These are phyloP conservation scores for Penicillium silybi DNA, from an alignment of 495 filamentous ascomycete species.

Conservation along the genomic window DNA sequence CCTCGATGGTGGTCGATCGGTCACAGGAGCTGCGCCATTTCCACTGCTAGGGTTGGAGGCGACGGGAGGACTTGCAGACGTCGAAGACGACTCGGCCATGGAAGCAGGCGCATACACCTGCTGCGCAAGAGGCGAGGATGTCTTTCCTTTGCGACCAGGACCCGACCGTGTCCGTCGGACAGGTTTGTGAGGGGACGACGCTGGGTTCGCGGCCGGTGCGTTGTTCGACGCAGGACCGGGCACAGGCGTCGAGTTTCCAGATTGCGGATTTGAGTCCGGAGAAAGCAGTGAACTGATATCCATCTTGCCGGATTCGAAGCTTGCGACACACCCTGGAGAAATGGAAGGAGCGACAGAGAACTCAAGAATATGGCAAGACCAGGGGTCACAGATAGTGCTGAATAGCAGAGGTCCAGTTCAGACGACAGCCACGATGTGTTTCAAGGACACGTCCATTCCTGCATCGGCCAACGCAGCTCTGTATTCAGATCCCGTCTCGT, in stretches of 20 bases:
- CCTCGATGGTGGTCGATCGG: conserved; percentile 32
- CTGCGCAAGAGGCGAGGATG: conserved; percentile 42
- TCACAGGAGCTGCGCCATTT: conserved; percentile 33
- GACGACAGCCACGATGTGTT: conserved; percentile 28
- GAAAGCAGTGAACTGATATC: conserved; percentile 72
- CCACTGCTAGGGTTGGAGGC: conserved; percentile 28
- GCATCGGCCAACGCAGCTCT: conserved; percentile 23
- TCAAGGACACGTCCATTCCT: conserved; percentile 47
- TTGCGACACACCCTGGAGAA: conserved; percentile 8
- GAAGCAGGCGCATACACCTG: conserved; percentile 35
- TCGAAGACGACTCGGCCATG: conserved; percentile 32
- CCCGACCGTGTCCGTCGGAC: conserved; percentile 34
- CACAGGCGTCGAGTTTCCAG: conserved; percentile 40
- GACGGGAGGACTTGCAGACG: conserved; percentile 20
- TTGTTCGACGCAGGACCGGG: conserved; percentile 29
- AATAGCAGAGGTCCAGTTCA: conserved; percentile 30
- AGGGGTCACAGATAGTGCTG: conserved; percentile 21
- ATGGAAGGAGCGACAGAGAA: conserved; percentile 12
- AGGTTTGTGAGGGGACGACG: conserved; percentile 32
- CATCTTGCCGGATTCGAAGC: conserved; percentile 42
- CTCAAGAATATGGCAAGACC: conserved; percentile 5
- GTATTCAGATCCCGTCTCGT: conserved; percentile 19
- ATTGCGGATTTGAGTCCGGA: conserved; percentile 56
- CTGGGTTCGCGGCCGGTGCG: conserved; percentile 25
- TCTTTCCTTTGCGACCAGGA: conserved; percentile 31